Base-by-base conservation (phyloP, 345 rosid species). In the Streptanthus diversifolius region DNA sequence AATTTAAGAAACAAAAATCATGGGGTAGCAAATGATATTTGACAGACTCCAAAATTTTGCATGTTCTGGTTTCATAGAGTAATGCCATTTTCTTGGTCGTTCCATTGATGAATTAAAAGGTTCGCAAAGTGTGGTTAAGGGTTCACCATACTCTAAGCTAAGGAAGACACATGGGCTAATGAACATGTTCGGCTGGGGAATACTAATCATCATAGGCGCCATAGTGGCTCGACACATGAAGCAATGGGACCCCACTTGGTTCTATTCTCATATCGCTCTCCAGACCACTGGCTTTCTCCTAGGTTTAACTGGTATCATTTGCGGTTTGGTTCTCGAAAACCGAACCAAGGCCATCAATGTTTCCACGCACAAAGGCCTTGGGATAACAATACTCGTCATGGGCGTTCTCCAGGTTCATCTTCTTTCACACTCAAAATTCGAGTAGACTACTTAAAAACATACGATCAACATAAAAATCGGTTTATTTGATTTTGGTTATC, bases 151-250 rank as follows among this genome's bases (percentile, higher is more conserved):
- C 2, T 32, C 79, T 4, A 75, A 32, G 35, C 66, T 93, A 63
- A 85, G 88, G 80, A 87, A 58, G 84, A 72, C 75, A 80, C 97
- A 93, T 80, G 98, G 98, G 66, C 18, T 81, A 9, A 51, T 93
- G 77, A 86, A 80, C 82, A 93, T 87, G 84, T 6, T 84, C 4
- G 85, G 97, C 0, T 93, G 98, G 97, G 93, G 98, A 0, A 77
- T 88, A 27, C 14, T 88, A 58, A 77, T 82, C 82, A 78, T 87
- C 54, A 83, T 88, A 3, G 98, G 98, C 48, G 88, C 74, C 8
- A 63, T 89, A 5, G 77, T 82, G 3, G 95, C 89, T 63, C 82
- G 98, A 1, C 55, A 87, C 68, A 68, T 77, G 24, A 89, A 71
- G 79, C 68, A 82, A n/a, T 80, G 74, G 84, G 97, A 93, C 32